Evolutionary conservation across 805 yeast species (phyloP), one percentile per base, ranked within the genome.

Genomic region (Wickerhamomyces rabaulensis): DNA sequence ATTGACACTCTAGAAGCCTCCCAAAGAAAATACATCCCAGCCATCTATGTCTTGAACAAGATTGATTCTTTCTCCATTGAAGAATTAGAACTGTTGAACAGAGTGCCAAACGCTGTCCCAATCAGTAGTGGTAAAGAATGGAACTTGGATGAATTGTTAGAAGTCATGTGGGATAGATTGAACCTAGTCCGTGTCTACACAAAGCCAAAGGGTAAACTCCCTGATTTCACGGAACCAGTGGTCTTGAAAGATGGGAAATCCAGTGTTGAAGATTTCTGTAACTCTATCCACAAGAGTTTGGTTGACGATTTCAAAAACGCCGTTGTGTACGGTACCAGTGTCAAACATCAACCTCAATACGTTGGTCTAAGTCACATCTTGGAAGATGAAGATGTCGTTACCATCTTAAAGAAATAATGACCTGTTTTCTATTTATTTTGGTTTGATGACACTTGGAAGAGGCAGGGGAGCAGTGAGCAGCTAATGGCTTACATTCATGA

Each of bases 51-150:
- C 40, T 74, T 94, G 62, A 94, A 94, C 76, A 94, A 94, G 70
- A 92, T 94, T 61, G 99, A 94, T 68, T 84, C 97, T 10, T 86
- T 94, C 63, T 86, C 97, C 8, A 77, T 92, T 45, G 95, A 94
- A 69, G 99, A 94, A 66, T 78, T 94, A 56, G 96, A 94, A 56
- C 70, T 94, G 49, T 69, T 94, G 52, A 85, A 87, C 72, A 80
- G 94, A 64, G 94, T 94, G 58, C 99, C 99, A 43, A 83, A 94
- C 68, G 97, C 98, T 8, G 95, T 94, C 43, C 99, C 99, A 36
- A 92, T 94, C 51, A 87, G 97, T 9, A 86, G 97, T 8, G 98
- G 95, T 52, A 78, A 86, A 63, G 96, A 95, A 55, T 94, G 99
- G 99, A 94, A 94, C 64, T 73, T 94, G 62, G 99, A 94, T 67